phyloP scores from a whole-genome alignment of 176 grass and related monocot species.

The Olyra latifolia region DNA sequence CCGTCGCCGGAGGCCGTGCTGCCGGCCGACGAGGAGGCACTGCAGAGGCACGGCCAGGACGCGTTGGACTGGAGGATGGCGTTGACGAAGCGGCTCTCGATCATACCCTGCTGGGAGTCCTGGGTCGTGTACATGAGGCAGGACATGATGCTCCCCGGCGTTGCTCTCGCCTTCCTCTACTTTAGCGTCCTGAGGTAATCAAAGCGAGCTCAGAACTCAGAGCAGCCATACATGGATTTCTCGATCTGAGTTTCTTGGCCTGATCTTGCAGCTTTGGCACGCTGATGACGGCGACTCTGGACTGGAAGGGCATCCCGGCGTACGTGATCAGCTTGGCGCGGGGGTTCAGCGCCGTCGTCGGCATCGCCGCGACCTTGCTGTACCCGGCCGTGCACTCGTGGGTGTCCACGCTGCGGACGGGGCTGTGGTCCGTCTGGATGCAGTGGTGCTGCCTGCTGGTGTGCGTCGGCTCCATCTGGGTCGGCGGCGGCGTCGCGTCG shows the following conservation, averaged over 20 bases:
- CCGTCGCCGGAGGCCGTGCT: not conserved
- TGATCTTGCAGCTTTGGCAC: slow-evolving; percentile 67
- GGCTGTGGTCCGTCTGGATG: slow-evolving; percentile 87
- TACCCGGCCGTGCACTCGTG: slow-evolving; percentile 65
- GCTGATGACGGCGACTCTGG: slow-evolving; percentile 83
- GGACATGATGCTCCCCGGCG: slow-evolving; percentile 75
- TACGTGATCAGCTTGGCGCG: slow-evolving; percentile 78
- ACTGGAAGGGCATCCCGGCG: slow-evolving; percentile 86
- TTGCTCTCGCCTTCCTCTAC: slow-evolving; percentile 81
- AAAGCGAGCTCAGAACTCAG: too few species aligned
- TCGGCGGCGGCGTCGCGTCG: slow-evolving; percentile 22
- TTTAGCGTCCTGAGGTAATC: slow-evolving; percentile 71
- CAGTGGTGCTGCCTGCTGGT: slow-evolving; percentile 85
- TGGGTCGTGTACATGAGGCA: slow-evolving; percentile 76
- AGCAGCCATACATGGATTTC: too few species aligned
- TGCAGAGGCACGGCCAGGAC: not conserved
- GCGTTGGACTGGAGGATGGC: slow-evolving; percentile 34
- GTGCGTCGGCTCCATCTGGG: slow-evolving; percentile 74
- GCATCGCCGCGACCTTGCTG: slow-evolving; percentile 71
- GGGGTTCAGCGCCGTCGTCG: slow-evolving; percentile 63
- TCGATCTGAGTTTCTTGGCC: not conserved
- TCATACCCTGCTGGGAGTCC: slow-evolving; percentile 70
- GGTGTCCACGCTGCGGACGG: slow-evolving; percentile 71
- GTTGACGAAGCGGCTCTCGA: slow-evolving; percentile 40
- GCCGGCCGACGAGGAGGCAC: slow-evolving; percentile 16